phyloP scores from a whole-genome alignment of 2,329 filamentous ascomycete genomes.

The Apiospora sp. region DNA sequence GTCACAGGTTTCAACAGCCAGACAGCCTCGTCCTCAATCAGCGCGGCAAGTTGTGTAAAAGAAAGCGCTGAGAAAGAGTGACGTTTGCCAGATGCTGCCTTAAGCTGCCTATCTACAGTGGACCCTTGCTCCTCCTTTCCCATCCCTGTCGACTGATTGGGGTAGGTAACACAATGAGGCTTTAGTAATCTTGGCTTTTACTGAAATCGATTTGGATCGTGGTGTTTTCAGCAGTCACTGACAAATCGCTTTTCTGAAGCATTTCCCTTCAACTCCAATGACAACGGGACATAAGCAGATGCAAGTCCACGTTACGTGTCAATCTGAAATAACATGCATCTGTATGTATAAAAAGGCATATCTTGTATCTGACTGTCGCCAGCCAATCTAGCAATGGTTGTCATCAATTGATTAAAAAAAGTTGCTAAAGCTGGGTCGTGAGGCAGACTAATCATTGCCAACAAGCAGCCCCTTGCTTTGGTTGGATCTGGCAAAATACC shows the following conservation, averaged over 20 bases:
- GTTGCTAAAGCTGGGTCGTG: too few species aligned
- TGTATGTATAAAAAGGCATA: too few species aligned
- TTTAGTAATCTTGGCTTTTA: neutral
- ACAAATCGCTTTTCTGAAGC: too few species aligned
- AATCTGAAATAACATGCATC: too few species aligned
- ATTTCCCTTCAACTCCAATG: neutral
- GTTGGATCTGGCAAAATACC: too few species aligned
- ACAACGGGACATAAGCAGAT: neutral
- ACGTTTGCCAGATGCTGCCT: constrained; percentile 18
- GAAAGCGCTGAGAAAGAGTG: constrained; percentile 15
- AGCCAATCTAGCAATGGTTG: too few species aligned
- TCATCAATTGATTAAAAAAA: too few species aligned
- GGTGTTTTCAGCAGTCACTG: neutral
- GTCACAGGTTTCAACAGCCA: constrained; percentile 5
- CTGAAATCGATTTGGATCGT: neutral
- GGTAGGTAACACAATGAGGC: neutral
- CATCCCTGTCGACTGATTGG: neutral
- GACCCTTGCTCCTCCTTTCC: neutral
- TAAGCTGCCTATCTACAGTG: constrained; percentile 19
- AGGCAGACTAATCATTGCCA: too few species aligned
- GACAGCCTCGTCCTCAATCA: constrained; percentile 8
- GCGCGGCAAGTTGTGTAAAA: neutral
- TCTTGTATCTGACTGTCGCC: too few species aligned
- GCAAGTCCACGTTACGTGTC: too few species aligned
- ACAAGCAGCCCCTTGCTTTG: too few species aligned